These are phyloP conservation scores for Ilyonectria robusta DNA, from an alignment of 2,329 filamentous ascomycete genomes.

Conservation along the genomic window DNA sequence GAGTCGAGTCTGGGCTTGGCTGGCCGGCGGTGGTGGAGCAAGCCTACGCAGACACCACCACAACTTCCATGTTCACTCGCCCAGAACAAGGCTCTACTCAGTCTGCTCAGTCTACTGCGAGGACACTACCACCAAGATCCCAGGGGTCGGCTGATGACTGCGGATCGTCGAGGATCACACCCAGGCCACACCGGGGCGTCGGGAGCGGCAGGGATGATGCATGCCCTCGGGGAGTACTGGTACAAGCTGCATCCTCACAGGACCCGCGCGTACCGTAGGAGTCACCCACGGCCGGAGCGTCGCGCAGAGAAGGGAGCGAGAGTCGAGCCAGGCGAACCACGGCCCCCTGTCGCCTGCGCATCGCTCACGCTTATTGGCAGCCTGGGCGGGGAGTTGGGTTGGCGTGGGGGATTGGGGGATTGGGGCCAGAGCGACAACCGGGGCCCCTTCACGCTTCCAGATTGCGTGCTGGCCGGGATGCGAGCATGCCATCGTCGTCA, in stretches of 20 bases:
- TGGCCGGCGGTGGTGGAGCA: slow-evolving; percentile 10
- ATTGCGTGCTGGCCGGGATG: slow-evolving; percentile 51
- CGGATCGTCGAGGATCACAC: slow-evolving; percentile 29
- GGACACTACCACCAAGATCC: neutral
- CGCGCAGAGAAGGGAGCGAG: slow-evolving; percentile 2
- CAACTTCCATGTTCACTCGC: neutral
- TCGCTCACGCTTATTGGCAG: neutral
- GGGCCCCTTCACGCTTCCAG: slow-evolving; percentile 5
- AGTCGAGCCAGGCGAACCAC: neutral
- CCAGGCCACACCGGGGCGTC: slow-evolving; percentile 30
- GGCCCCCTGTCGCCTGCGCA: slow-evolving; percentile 9
- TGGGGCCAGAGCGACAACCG: slow-evolving; percentile 10
- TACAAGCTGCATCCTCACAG: slow-evolving; percentile 5
- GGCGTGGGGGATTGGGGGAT: slow-evolving; percentile 43
- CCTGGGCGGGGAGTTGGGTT: slow-evolving; percentile 27
- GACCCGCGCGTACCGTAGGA: slow-evolving; percentile 23
- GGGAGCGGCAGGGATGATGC: slow-evolving; percentile 25
- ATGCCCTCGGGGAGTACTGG: slow-evolving; percentile 20
- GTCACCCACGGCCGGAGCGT: slow-evolving; percentile 23
- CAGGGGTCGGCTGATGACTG: slow-evolving; percentile 22
- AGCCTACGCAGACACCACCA: slow-evolving; percentile 7
- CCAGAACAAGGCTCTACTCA: neutral
- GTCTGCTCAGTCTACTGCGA: too few relatives aligned
- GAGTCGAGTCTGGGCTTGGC: slow-evolving; percentile 18
- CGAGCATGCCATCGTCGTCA: slow-evolving; percentile 46